Conservation (phyloP, 768 basidiomycete species). For the Nidula microcarpa region DNA sequence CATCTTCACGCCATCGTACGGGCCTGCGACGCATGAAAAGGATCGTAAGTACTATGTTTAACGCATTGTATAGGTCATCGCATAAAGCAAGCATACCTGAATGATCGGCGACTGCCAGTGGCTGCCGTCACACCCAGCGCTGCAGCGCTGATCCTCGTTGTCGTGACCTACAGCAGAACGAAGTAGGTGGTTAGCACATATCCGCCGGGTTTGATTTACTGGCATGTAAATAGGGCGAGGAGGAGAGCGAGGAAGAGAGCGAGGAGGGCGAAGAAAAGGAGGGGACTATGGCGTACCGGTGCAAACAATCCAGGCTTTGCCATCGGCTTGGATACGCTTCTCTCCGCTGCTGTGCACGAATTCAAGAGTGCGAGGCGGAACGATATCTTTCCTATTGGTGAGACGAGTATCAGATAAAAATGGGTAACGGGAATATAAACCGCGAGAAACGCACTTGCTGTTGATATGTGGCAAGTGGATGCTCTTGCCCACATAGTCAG, state of each 20-base stretch:
- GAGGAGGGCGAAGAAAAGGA: neutral
- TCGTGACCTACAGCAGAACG: neutral
- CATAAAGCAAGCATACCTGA: no score
- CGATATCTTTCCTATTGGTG: neutral
- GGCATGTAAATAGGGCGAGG: no score
- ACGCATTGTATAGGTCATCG: no score
- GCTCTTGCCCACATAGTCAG: neutral
- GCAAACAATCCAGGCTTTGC: neutral
- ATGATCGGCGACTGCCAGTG: no score
- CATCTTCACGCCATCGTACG: neutral
- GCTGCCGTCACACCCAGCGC: no score
- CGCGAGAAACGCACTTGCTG: neutral
- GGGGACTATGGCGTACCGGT: neutral
- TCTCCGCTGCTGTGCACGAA: neutral
- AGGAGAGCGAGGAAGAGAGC: no score
- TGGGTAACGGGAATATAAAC: no score
- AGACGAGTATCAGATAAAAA: neutral
- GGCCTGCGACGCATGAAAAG: neutral
- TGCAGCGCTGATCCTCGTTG: neutral
- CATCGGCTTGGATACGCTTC: neutral
- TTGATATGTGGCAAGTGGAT: neutral
- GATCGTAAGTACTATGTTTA: no score
- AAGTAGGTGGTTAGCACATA: neutral
- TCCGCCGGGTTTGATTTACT: neutral
- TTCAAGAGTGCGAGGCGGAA: neutral